Evolutionary conservation across 2,329 filamentous ascomycete genomes (phyloP).

Genomic region (Mycosphaerella sp.): DNA sequence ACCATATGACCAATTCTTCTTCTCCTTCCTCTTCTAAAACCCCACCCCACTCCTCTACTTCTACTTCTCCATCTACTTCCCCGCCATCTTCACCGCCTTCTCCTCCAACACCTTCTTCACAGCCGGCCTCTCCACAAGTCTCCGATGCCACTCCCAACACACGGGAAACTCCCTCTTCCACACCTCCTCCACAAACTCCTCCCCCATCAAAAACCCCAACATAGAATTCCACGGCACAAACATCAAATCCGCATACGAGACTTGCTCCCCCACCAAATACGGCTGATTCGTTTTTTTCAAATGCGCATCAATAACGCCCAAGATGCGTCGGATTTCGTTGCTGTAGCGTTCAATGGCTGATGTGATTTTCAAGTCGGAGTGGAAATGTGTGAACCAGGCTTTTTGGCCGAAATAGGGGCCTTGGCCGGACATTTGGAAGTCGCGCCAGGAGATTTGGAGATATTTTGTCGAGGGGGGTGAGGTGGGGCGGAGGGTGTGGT

Average conservation of each 20-base stretch:
- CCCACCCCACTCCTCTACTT: too few species aligned
- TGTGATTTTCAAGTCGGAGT: conserved; percentile 24
- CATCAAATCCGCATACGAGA: background rate
- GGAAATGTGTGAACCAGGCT: conserved; percentile 37
- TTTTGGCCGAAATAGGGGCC: conserved; percentile 41
- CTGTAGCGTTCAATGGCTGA: conserved; percentile 42
- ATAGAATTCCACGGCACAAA: background rate
- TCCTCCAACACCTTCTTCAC: conserved; percentile 29
- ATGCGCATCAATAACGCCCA: background rate
- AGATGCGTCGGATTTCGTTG: conserved; percentile 42
- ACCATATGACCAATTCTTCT: too few species aligned
- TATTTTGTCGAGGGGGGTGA: conserved; percentile 21
- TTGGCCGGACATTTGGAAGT: conserved; percentile 29
- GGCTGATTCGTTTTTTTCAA: conserved; percentile 22
- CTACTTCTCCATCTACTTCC: background rate
- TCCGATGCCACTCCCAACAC: conserved; percentile 27
- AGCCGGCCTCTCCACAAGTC: conserved; percentile 23
- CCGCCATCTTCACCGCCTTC: conserved; percentile 18
- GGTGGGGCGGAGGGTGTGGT: conserved; percentile 25
- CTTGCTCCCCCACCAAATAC: conserved; percentile 38
- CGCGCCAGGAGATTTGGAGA: conserved; percentile 27
- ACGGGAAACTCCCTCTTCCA: conserved; percentile 26
- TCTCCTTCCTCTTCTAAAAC: too few species aligned
- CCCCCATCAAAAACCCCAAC: conserved; percentile 33
- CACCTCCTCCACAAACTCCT: conserved; percentile 18